Percentiles rank a stretch among this genome's conserved stretches.
These are phyloP conservation scores for Kingdonia uniflora DNA, from an alignment of 164 flowering plant genomes.

Conservation along the genomic window DNA sequence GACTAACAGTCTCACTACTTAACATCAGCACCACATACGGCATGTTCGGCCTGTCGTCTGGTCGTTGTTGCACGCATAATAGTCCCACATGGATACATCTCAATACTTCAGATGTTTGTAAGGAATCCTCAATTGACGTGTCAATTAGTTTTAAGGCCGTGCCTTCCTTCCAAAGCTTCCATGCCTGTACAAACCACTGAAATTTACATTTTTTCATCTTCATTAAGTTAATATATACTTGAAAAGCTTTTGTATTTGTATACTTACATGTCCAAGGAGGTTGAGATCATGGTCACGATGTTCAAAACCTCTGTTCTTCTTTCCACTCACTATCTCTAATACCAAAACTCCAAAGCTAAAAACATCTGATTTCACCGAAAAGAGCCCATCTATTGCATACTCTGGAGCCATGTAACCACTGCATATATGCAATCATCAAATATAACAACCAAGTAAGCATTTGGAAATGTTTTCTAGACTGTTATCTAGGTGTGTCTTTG, in stretches of 20 bases:
- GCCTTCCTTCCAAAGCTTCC: slow-evolving; percentile 20
- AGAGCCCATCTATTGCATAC: slow-evolving; percentile 25
- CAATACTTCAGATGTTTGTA: slow-evolving; percentile 3
- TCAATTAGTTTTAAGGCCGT: slow-evolving; percentile 10
- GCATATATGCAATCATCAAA: not conserved
- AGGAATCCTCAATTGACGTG: slow-evolving; percentile 1
- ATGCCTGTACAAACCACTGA: slow-evolving; percentile 10
- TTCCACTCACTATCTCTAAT: slow-evolving; percentile 25
- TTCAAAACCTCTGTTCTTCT: slow-evolving; percentile 19
- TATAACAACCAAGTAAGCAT: not conserved
- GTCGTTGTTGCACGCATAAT: slow-evolving; percentile 18
- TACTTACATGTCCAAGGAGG: slow-evolving; percentile 13
- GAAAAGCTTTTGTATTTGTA: no score
- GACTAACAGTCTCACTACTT: slow-evolving; percentile 12
- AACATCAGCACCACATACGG: slow-evolving; percentile 20
- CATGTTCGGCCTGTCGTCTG: slow-evolving; percentile 25
- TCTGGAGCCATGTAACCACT: slow-evolving; percentile 29
- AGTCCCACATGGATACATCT: slow-evolving; percentile 20
- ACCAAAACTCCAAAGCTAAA: slow-evolving; percentile 32
- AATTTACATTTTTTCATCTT: not conserved
- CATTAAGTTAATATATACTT: no score
- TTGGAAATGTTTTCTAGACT: not conserved
- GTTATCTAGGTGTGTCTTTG: no score
- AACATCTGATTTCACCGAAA: slow-evolving; percentile 27
- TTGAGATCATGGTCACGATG: slow-evolving; percentile 11